A percentile compares a stretch with the other conserved stretches of the same genome.
Conservation (phyloP, 441 rosid genomes). For the Croton laevigatus region DNA sequence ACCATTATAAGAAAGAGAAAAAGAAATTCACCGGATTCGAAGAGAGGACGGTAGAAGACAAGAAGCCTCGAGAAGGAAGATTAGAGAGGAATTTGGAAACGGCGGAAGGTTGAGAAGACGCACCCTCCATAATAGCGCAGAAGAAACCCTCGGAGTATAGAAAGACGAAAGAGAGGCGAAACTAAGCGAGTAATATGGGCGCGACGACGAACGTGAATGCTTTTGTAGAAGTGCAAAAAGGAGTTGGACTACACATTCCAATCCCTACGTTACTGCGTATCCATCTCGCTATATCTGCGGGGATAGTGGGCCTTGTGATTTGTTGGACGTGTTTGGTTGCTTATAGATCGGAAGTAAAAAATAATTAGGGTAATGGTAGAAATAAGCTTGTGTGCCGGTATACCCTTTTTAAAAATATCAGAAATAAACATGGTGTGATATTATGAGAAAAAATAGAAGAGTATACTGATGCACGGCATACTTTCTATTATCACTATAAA, state of each 20-base stretch:
- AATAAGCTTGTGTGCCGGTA: too few relatives aligned
- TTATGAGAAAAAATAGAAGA: too few relatives aligned
- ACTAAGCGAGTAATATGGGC: background rate
- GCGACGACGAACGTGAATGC: background rate
- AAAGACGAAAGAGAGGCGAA: background rate
- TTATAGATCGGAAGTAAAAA: background rate
- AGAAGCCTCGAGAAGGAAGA: conserved; percentile 84
- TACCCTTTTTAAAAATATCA: too few relatives aligned
- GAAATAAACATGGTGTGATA: too few relatives aligned
- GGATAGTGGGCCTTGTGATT: background rate
- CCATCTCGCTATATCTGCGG: background rate
- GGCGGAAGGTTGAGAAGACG: conserved; percentile 37
- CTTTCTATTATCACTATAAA: too few relatives aligned
- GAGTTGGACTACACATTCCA: background rate
- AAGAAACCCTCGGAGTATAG: conserved; percentile 30
- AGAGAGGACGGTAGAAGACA: conserved; percentile 69
- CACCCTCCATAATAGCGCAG: conserved; percentile 54
- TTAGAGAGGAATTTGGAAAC: conserved; percentile 62
- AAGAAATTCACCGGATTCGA: conserved; percentile 58
- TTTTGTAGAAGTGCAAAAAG: background rate
- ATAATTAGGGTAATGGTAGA: too few relatives aligned
- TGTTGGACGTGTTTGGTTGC: background rate
- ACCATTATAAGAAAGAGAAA: background rate
- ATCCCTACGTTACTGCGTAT: background rate
- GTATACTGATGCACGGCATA: too few relatives aligned